phyloP scores from a whole-genome alignment of 202 grass and related monocot species.

The Zoysia matrella region DNA sequence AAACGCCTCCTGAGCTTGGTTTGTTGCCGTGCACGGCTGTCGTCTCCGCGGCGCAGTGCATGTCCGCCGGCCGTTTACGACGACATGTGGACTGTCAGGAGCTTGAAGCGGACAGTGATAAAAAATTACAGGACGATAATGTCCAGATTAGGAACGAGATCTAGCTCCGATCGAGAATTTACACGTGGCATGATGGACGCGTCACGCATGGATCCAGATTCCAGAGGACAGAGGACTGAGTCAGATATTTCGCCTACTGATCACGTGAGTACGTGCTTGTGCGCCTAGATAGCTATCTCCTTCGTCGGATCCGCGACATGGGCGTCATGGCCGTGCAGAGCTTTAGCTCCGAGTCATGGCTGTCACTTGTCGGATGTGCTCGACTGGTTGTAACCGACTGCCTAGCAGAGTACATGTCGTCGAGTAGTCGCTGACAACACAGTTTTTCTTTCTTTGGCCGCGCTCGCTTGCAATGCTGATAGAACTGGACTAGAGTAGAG shows the following conservation, averaged over 20 bases:
- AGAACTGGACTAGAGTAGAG: too few species aligned
- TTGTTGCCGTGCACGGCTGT: too few species aligned
- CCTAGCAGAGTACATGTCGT: slow-evolving; percentile 20
- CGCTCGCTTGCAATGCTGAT: too few species aligned
- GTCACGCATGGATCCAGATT: neutral
- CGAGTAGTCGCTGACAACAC: slow-evolving; percentile 1
- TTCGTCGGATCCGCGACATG: slow-evolving; percentile 27
- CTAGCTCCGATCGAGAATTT: neutral
- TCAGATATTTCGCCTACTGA: slow-evolving; percentile 28
- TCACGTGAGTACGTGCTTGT: slow-evolving; percentile 31
- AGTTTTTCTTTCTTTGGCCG: neutral
- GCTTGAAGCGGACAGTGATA: too few species aligned
- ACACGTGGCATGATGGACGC: neutral
- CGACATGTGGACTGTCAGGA: neutral
- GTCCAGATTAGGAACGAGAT: slow-evolving; percentile 17
- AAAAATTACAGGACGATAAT: neutral
- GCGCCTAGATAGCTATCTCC: neutral
- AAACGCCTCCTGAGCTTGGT: too few species aligned
- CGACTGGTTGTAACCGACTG: neutral
- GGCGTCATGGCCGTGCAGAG: neutral
- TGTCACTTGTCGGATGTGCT: slow-evolving; percentile 21
- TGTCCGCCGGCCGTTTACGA: neutral
- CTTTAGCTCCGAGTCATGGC: slow-evolving; percentile 2
- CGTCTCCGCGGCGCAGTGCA: too few species aligned
- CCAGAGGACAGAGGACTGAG: neutral